Percentiles rank a stretch among this genome's conserved stretches.
These are phyloP conservation scores for Debaryomyces udenii DNA, from an alignment of 1,139 yeast species.

Conservation along the genomic window DNA sequence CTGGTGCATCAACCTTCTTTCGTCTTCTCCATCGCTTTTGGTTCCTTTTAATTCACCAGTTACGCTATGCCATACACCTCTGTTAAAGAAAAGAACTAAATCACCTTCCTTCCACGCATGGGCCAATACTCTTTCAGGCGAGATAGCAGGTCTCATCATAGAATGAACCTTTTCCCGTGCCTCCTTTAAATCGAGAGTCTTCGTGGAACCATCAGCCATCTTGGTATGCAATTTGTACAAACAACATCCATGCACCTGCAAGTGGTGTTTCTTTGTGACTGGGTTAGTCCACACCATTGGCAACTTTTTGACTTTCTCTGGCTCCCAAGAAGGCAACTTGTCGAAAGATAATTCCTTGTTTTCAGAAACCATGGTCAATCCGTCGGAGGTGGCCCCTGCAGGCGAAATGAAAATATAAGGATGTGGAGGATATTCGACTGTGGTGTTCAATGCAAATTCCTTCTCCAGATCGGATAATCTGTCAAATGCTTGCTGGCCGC, in stretches of 20 bases:
- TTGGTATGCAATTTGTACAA: conserved; percentile 65
- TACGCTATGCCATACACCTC: conserved; percentile 89
- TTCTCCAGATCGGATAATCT: conserved; percentile 68
- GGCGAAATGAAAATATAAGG: conserved; percentile 84
- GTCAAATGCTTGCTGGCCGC: conserved; percentile 77
- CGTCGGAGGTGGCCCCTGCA: conserved; percentile 81
- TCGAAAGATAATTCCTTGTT: conserved; percentile 68
- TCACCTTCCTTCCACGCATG: conserved; percentile 86
- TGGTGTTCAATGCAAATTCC: conserved; percentile 70
- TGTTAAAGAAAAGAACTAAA: conserved; percentile 78
- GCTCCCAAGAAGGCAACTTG: conserved; percentile 81
- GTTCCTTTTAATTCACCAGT: conserved; percentile 76
- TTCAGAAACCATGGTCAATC: conserved; percentile 81
- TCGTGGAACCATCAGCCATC: conserved; percentile 52
- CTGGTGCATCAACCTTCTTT: conserved; percentile 86
- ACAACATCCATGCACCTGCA: conserved; percentile 88
- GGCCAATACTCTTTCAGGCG: conserved; percentile 72
- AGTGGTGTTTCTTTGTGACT: conserved; percentile 77
- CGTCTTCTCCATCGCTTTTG: conserved; percentile 54
- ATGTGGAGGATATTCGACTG: conserved; percentile 87
- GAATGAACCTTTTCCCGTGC: conserved; percentile 71
- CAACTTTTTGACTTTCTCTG: conserved; percentile 66
- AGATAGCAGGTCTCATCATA: conserved; percentile 83
- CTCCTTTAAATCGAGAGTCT: conserved; percentile 59
- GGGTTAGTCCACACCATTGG: conserved; percentile 95